phyloP scores from a whole-genome alignment of 352 stramenopile genomes.

The Pythium dissotocum region DNA sequence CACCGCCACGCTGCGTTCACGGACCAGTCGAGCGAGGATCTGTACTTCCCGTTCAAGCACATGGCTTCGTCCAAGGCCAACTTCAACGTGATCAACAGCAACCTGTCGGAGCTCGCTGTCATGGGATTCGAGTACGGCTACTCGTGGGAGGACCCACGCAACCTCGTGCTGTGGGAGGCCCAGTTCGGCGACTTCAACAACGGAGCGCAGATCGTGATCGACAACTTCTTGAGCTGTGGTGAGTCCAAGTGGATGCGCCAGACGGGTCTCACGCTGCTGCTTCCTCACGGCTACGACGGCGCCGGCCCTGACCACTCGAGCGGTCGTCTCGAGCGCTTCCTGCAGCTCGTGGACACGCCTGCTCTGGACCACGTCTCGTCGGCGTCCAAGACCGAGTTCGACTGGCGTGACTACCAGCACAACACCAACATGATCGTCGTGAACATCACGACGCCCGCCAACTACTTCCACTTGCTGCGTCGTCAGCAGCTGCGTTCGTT shows the following conservation, averaged over 20 bases:
- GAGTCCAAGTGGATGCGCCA: slow-evolving; percentile 92
- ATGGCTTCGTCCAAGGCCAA: slow-evolving; percentile 42
- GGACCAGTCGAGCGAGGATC: slow-evolving; percentile 73
- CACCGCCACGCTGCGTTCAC: slow-evolving; percentile 88
- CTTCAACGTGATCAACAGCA: slow-evolving; percentile 76
- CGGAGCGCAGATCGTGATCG: slow-evolving; percentile 87
- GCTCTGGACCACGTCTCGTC: slow-evolving; percentile 39
- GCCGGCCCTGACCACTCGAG: slow-evolving; percentile 88
- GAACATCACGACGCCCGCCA: slow-evolving; percentile 89
- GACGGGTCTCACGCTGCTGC: slow-evolving; percentile 77
- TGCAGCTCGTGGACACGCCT: slow-evolving; percentile 83
- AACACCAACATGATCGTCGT: slow-evolving; percentile 87
- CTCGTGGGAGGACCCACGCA: slow-evolving; percentile 78
- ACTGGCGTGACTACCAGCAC: slow-evolving; percentile 65
- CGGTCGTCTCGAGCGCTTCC: slow-evolving; percentile 81
- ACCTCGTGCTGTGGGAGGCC: slow-evolving; percentile 89
- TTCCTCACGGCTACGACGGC: slow-evolving; percentile 89
- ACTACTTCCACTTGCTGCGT: slow-evolving; percentile 96
- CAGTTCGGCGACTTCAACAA: slow-evolving; percentile 93
- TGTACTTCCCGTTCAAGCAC: slow-evolving; percentile 79
- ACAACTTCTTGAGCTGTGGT: slow-evolving; percentile 84
- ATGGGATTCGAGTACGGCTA: slow-evolving; percentile 92
- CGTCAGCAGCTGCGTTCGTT: slow-evolving; percentile 84
- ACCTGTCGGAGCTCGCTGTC: slow-evolving; percentile 86
- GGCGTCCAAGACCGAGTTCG: slow-evolving; percentile 33